These are phyloP conservation scores for Zalaria sp. DNA, from an alignment of 2,329 filamentous ascomycete species.

Conservation along the genomic window DNA sequence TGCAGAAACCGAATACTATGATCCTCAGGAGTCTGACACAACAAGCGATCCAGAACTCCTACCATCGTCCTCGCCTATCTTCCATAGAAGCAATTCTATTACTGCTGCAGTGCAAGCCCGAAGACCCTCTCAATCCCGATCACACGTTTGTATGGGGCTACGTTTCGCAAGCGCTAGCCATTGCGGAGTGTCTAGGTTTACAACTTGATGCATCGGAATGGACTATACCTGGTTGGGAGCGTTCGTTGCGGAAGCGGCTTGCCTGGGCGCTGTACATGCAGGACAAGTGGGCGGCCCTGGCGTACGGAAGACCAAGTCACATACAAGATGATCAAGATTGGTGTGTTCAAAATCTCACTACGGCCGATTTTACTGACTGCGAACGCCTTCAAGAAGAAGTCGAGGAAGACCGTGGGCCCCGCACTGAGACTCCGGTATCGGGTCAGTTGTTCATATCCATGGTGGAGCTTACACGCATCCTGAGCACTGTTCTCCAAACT, in stretches of 20 bases:
- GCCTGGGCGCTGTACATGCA: constrained; percentile 17
- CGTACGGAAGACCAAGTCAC: constrained; percentile 14
- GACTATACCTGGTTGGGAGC: constrained; percentile 16
- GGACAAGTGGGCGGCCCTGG: constrained; percentile 14
- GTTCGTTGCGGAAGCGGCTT: constrained; percentile 12
- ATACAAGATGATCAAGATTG: constrained; percentile 3
- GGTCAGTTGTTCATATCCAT: constrained; percentile 15
- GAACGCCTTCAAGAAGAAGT: constrained; percentile 15
- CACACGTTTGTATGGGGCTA: too few relatives aligned
- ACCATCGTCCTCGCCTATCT: too few relatives aligned
- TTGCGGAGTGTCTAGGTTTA: constrained; percentile 14
- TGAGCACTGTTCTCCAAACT: not conserved
- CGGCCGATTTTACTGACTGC: constrained; percentile 18
- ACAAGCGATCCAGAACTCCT: too few relatives aligned
- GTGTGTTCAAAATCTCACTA: constrained; percentile 7
- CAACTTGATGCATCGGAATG: constrained; percentile 17
- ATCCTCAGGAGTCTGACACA: too few relatives aligned
- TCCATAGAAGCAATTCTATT: too few relatives aligned
- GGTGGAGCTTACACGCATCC: constrained; percentile 12
- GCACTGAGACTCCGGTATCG: too few relatives aligned
- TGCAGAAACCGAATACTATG: too few relatives aligned
- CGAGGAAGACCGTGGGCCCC: constrained; percentile 8
- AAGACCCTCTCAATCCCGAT: too few relatives aligned
- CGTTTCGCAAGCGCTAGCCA: too few relatives aligned
- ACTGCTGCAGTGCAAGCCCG: too few relatives aligned